A percentile compares a stretch with the other conserved stretches of the same genome.
phyloP scores from a whole-genome alignment of 345 rosid species.

The Salix purpurea region DNA sequence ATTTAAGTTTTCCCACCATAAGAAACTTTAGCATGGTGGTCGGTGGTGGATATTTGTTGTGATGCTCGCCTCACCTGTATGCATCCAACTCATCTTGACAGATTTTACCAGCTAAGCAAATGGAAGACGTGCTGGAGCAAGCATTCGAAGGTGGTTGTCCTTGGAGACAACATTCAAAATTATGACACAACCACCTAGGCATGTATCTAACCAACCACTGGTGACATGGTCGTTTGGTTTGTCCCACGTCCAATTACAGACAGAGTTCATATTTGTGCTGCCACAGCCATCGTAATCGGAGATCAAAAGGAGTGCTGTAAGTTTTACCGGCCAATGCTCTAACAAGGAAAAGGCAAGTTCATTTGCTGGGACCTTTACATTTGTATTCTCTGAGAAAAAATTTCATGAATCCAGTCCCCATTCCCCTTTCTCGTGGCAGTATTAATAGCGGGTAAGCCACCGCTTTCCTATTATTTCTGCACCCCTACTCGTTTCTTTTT shows the following conservation, averaged over 20 bases:
- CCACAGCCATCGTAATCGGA: constrained; percentile 6
- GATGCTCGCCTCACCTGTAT: background rate
- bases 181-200: constrained; percentile 40
- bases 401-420: background rate
- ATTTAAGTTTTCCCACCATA: background rate
- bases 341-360: background rate
- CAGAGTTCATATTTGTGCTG: background rate
- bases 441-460: background rate
- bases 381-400: background rate
- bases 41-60: background rate
- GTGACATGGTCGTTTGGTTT: background rate
- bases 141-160: constrained; percentile 98
- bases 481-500: background rate
- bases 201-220: background rate
- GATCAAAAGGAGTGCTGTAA: background rate
- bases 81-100: constrained; percentile 17
- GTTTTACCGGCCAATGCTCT: background rate
- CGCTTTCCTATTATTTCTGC: background rate
- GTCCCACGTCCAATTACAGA: background rate
- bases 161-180: constrained; percentile 72
- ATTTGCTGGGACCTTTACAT: background rate
- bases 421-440: background rate
- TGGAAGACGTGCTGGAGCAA: constrained; percentile 92
- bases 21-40: background rate
- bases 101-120: constrained; percentile 78